A percentile compares a stretch with the other conserved stretches of the same genome.
phyloP scores from a whole-genome alignment of 164 flowering plant genomes.

The Vitis rotundifolia region DNA sequence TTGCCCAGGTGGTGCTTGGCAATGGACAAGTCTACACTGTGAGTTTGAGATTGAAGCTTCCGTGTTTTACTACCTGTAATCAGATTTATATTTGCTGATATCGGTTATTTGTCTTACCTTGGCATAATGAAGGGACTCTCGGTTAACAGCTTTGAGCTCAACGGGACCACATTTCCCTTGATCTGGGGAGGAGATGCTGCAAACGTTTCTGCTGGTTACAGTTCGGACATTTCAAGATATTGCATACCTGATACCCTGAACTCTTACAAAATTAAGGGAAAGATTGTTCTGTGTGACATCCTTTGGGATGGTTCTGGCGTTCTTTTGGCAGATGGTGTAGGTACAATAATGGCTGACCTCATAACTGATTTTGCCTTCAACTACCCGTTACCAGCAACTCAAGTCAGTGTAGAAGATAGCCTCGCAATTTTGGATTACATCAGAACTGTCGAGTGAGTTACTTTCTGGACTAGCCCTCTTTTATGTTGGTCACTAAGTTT shows the following conservation, averaged over 20 bases:
- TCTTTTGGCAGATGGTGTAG: constrained; percentile 28
- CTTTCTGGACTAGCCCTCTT: neutral
- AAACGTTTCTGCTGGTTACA: constrained; percentile 33
- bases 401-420: constrained; percentile 30
- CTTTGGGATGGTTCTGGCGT: constrained; percentile 24
- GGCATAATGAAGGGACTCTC: constrained; percentile 28
- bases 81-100: neutral
- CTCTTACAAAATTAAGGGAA: constrained; percentile 28
- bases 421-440: constrained; percentile 31
- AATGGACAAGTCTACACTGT: constrained; percentile 27
- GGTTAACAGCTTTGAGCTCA: constrained; percentile 36
- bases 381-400: constrained; percentile 40
- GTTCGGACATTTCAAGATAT: constrained; percentile 9
- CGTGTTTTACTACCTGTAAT: too few relatives aligned
- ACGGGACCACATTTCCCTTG: constrained; percentile 34
- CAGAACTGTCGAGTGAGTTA: constrained; percentile 30
- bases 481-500: neutral
- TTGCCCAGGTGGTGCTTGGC: constrained; percentile 27
- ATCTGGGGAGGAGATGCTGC: constrained; percentile 50
- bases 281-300: constrained; percentile 42
- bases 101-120: too few relatives aligned
- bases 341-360: constrained; percentile 29
- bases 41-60: constrained; percentile 4
- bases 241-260: constrained; percentile 31
- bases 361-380: constrained; percentile 25